Base-by-base conservation (phyloP, 805 yeast species). In the Phaffomyces antillensis region DNA sequence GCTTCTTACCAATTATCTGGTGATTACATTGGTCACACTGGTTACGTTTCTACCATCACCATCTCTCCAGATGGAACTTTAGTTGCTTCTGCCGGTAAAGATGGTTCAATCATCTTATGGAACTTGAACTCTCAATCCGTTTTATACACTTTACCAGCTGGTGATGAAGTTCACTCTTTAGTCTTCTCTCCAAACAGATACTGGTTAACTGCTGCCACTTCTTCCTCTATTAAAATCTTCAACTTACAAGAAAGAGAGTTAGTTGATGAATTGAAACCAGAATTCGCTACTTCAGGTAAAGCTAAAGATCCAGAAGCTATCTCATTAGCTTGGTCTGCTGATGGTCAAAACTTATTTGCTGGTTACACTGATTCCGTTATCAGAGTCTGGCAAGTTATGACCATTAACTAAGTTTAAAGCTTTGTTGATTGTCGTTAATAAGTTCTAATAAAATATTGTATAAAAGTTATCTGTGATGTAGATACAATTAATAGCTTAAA, bases 311-410 rank as follows among this genome's bases (percentile, higher is more conserved):
- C 99, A 70, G 96, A 88, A 75, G 91, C 95, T 72, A 78, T 93
- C 71, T 91, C 98, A 60, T 82, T 93, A 71, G 88, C 97, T 72
- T 93, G 99, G 99, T 90, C 98, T 65, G 91, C 96, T 74, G 99
- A 93, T 66, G 99, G 99, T 73, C 98, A 91, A 82, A 88, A 85
- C 85, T 82, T 93, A 76, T 93, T 88, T 72, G 96, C 98, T 65
- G 99, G 99, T 82, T 93, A 93, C 96, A 90, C 97, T 68, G 99
- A 93, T 77, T 87, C 87, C 81, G 81, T 86, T 71, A 91, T 93
- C 82, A 91, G 99, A 80, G 99, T 93, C 75, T 93, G 99, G 99
- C 98, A 93, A 84, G 96, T 93, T 66, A 93, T 93, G 98, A 87
- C 95, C 76, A 52, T 56, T 48, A 52, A 55, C 51, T 57, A 57